These are phyloP conservation scores for Geotrichum cucujoidarum DNA, from an alignment of 1,139 yeast species.

Conservation along the genomic window DNA sequence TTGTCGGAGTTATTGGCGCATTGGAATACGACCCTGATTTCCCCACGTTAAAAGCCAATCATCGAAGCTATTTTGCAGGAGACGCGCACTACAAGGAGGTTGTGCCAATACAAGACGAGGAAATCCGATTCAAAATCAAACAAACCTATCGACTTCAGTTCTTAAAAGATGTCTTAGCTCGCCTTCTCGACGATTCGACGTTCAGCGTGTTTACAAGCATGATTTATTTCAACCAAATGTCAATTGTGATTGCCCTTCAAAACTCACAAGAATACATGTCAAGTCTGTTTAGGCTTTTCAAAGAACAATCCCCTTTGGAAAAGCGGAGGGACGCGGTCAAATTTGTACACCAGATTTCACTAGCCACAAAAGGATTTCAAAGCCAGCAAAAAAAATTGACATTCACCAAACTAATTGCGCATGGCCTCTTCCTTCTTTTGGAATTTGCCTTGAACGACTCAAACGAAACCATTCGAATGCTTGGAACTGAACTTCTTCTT, in stretches of 20 bases:
- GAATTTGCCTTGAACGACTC: conserved; percentile 62
- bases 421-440: conserved; percentile 67
- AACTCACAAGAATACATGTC: conserved; percentile 42
- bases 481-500: conserved; percentile 82
- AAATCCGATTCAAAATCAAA: conserved; percentile 53
- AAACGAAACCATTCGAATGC: conserved; percentile 49
- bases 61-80: conserved; percentile 57
- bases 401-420: conserved; percentile 56
- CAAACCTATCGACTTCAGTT: conserved; percentile 74
- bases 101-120: conserved; percentile 52
- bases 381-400: conserved; percentile 60
- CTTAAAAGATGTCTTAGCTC: conserved; percentile 76
- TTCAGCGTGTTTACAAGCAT: conserved; percentile 58
- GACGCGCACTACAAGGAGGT: conserved; percentile 66
- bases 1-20: conserved; percentile 67
- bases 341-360: conserved; percentile 73
- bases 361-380: conserved; percentile 66
- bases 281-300: conserved; percentile 55
- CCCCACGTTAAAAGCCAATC: conserved; percentile 73
- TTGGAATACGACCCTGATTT: conserved; percentile 87
- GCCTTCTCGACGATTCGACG: conserved; percentile 75
- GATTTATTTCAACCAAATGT: conserved; percentile 64
- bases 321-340: conserved; percentile 60
- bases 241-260: conserved; percentile 62
- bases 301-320: conserved; percentile 19